A percentile compares a stretch with the other conserved stretches of the same genome.
These are phyloP conservation scores for Ophiostoma ips DNA, from an alignment of 2,329 filamentous ascomycete genomes.

Conservation along the genomic window DNA sequence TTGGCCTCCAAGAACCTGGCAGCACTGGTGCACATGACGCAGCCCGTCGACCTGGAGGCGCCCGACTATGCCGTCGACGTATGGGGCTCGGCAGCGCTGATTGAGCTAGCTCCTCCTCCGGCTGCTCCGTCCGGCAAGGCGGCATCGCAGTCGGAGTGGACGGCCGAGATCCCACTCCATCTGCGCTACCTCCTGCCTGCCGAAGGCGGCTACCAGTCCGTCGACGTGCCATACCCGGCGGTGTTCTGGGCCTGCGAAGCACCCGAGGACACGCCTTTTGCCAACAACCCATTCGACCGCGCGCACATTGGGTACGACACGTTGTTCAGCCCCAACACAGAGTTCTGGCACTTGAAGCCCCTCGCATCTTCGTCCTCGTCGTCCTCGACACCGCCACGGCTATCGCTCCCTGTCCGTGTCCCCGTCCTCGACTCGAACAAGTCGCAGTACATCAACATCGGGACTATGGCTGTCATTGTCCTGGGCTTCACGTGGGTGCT, in stretches of 20 bases:
- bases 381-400: conserved; percentile 8
- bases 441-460: conserved; percentile 32
- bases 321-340: conserved; percentile 59
- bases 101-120: conserved; percentile 48
- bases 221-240: conserved; percentile 62
- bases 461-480: conserved; percentile 45
- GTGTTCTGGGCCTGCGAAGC: conserved; percentile 84
- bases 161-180: conserved; percentile 64
- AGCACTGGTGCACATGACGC: conserved; percentile 51
- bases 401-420: conserved; percentile 44
- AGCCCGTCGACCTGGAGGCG: conserved; percentile 79
- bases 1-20: conserved; percentile 66
- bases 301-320: conserved; percentile 75
- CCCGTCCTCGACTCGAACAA: conserved; percentile 49
- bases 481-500: conserved; percentile 58
- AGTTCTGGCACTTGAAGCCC: conserved; percentile 69
- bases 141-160: conserved; percentile 34
- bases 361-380: conserved; percentile 15
- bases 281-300: conserved; percentile 72
- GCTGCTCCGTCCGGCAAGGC: neutral
- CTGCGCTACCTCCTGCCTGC: conserved; percentile 64
- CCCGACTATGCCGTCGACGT: conserved; percentile 62
- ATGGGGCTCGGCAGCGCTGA: conserved; percentile 69
- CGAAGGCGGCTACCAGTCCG: conserved; percentile 34
- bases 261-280: conserved; percentile 51